These are phyloP conservation scores for Myxozyma mucilagina DNA, from an alignment of 805 yeast genomes.

Conservation along the genomic window DNA sequence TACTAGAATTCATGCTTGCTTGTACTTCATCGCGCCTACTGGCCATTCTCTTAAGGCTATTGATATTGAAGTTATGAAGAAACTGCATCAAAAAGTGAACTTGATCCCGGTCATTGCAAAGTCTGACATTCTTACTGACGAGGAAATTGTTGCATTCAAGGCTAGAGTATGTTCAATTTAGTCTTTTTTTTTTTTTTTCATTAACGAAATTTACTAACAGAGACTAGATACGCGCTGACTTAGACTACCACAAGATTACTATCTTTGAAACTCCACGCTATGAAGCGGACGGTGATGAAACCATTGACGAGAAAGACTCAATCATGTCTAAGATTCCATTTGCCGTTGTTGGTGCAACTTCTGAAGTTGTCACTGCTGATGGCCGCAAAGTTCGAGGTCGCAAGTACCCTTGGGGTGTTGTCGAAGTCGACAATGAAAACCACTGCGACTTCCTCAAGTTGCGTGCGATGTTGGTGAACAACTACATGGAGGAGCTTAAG, in stretches of 20 bases:
- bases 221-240: slow-evolving; percentile 55
- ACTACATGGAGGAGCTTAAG: slow-evolving; percentile 89
- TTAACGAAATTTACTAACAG: not conserved
- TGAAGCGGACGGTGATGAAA: slow-evolving; percentile 83
- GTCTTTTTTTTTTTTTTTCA: not conserved
- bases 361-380: slow-evolving; percentile 45
- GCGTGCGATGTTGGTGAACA: slow-evolving; percentile 84
- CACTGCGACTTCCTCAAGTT: slow-evolving; percentile 90
- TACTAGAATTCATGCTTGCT: slow-evolving; percentile 86
- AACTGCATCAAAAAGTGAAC: slow-evolving; percentile 86
- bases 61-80: slow-evolving; percentile 84
- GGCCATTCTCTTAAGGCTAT: slow-evolving; percentile 89
- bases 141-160: slow-evolving; percentile 77
- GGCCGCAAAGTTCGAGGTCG: slow-evolving; percentile 68
- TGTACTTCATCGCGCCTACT: slow-evolving; percentile 95
- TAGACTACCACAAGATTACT: slow-evolving; percentile 69
- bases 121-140: slow-evolving; percentile 88
- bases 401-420: slow-evolving; percentile 80
- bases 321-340: slow-evolving; percentile 71
- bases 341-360: slow-evolving; percentile 68
- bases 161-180: slow-evolving; percentile 31
- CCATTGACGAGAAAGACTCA: slow-evolving; percentile 61
- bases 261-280: slow-evolving; percentile 75
- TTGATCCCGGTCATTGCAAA: slow-evolving; percentile 93
- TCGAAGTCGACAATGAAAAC: slow-evolving; percentile 82